These are phyloP conservation scores for Theileria luwenshuni DNA, from an alignment of 169 alveolate species.

Conservation along the genomic window DNA sequence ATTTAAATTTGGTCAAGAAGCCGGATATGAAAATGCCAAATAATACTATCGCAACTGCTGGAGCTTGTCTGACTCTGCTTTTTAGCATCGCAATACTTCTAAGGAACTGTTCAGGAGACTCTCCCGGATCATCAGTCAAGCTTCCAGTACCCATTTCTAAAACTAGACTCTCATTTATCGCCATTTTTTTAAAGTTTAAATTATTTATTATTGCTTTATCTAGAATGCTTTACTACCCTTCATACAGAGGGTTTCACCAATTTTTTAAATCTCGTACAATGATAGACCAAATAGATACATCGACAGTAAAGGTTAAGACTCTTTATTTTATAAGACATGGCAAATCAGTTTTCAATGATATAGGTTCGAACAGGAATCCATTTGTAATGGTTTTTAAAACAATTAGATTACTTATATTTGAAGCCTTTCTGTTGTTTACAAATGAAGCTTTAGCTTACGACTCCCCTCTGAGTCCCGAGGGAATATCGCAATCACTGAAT, in stretches of 20 bases:
- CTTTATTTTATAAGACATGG: constrained; percentile 64
- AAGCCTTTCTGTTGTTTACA: constrained; percentile 27
- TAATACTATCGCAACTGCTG: constrained; percentile 20
- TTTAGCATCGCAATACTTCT: constrained; percentile 22
- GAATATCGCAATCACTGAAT: constrained; percentile 60
- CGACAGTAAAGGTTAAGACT: constrained; percentile 24
- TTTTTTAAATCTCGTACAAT: constrained; percentile 11
- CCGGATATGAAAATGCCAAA: constrained; percentile 24
- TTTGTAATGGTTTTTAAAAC: constrained; percentile 15
- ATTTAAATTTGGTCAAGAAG: no score
- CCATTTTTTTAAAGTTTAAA: constrained; percentile 17
- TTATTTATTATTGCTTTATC: constrained; percentile 1
- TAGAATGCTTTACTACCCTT: constrained; percentile 7
- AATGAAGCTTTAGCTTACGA: constrained; percentile 54
- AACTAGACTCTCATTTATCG: constrained; percentile 2
- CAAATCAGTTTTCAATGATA: constrained; percentile 55
- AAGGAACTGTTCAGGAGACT: background rate
- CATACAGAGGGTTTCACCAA: background rate
- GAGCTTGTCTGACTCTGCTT: constrained; percentile 19
- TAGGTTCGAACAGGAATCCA: constrained; percentile 6
- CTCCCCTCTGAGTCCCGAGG: constrained; percentile 58
- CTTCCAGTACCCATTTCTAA: constrained; percentile 4
- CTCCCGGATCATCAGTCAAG: constrained; percentile 1
- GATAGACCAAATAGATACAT: constrained; percentile 5
- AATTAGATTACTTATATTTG: constrained; percentile 17